phyloP scores from a whole-genome alignment of 495 filamentous ascomycete genomes.

The Aspergillus indologenus region DNA sequence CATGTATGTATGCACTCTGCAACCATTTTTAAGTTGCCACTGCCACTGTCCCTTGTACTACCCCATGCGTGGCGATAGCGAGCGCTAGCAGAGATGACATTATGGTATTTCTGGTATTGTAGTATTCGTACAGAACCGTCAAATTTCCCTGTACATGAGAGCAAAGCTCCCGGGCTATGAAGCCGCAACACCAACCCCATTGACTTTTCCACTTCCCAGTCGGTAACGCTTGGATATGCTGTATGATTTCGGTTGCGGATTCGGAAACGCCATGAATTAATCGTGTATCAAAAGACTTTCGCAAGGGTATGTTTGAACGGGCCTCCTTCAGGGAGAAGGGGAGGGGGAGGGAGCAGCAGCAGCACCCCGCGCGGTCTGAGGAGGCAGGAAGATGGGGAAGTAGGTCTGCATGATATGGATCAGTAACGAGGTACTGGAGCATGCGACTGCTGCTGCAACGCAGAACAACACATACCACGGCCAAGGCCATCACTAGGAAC shows the following conservation, averaged over 20 bases:
- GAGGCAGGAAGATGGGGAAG: slow-evolving; percentile 79
- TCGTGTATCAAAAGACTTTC: background rate
- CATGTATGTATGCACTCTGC: background rate
- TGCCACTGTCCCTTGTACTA: background rate
- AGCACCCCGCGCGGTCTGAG: slow-evolving; percentile 36
- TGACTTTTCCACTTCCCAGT: background rate
- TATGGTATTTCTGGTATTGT: slow-evolving; percentile 5
- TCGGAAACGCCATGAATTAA: background rate
- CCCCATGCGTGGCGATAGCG: background rate
- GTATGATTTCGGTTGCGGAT: background rate
- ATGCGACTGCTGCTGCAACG: background rate
- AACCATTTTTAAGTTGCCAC: background rate
- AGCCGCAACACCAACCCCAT: background rate
- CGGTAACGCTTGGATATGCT: background rate
- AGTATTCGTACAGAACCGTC: slow-evolving; percentile 2
- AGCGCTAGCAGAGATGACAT: background rate
- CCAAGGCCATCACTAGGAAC: slow-evolving; percentile 68
- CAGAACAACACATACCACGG: slow-evolving; percentile 52
- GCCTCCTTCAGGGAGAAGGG: slow-evolving; percentile 32
- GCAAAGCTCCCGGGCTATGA: background rate
- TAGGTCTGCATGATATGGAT: slow-evolving; percentile 56
- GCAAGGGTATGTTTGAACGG: background rate
- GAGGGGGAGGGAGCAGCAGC: slow-evolving; percentile 44
- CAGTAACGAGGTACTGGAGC: slow-evolving; percentile 9
- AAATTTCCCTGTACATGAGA: background rate